These are phyloP conservation scores for Symbiodinium pilosum DNA, from an alignment of 73 alveolate genomes.

Conservation along the genomic window DNA sequence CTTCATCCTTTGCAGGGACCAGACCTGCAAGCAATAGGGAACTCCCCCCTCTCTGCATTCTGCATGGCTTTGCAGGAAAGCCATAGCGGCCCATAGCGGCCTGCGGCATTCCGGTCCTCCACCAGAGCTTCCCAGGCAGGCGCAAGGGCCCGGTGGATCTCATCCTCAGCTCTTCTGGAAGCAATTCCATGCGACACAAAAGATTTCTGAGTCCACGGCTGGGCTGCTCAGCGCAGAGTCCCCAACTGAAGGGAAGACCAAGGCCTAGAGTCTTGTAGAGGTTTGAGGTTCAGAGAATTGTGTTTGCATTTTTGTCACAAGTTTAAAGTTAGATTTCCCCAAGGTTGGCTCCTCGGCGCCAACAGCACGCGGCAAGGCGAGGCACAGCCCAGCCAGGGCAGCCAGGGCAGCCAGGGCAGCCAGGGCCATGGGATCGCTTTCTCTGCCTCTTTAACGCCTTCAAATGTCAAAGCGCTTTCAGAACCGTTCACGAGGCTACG, in stretches of 20 bases:
- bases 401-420: too few species aligned
- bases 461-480: too few species aligned
- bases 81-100: background rate
- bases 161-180: background rate
- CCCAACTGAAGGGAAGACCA: background rate
- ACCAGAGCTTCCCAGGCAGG: conserved; percentile 65
- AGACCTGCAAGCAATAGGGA: conserved; percentile 1
- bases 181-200: background rate
- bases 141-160: conserved; percentile 16
- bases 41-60: background rate
- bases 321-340: too few species aligned
- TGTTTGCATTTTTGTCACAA: background rate
- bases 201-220: background rate
- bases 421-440: too few species aligned
- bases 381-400: too few species aligned
- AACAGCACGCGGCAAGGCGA: too few species aligned
- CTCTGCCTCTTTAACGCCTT: too few species aligned
- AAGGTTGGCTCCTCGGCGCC: too few species aligned
- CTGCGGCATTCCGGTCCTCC: conserved; percentile 50
- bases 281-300: background rate
- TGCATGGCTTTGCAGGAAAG: background rate
- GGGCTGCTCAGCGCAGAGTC: background rate
- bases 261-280: background rate
- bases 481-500: too few species aligned
- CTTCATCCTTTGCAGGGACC: conserved; percentile 51